A percentile compares a stretch with the other conserved stretches of the same genome.
Conservation (phyloP, 73 alveolate genomes). For the Tetrahymena malaccensis region DNA sequence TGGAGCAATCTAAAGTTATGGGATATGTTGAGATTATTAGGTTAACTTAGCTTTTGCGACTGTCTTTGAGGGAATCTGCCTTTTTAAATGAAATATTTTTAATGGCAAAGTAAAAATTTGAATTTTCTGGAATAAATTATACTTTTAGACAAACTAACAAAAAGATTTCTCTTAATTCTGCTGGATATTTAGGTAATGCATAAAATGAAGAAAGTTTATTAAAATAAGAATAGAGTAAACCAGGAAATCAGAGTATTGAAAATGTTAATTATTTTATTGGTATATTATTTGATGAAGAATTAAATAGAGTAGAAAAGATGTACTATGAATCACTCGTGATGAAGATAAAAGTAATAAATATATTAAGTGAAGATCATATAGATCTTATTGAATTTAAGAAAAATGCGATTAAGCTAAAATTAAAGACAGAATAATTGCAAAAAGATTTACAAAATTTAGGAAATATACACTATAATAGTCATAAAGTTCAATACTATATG, state of each 20-base stretch:
- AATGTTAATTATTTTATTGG: background rate
- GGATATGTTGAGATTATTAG: background rate
- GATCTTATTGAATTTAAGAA: background rate
- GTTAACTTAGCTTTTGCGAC: background rate
- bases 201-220: background rate
- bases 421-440: background rate
- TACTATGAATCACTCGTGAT: background rate
- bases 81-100: background rate
- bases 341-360: background rate
- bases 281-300: background rate
- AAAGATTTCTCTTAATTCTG: background rate
- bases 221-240: background rate
- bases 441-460: background rate
- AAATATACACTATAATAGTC: background rate
- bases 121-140: background rate
- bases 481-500: background rate
- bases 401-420: background rate
- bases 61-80: background rate
- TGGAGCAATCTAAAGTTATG: background rate
- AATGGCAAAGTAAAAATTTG: background rate
- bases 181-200: background rate
- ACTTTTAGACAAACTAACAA: background rate
- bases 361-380: background rate
- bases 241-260: background rate
- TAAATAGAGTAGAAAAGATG: background rate